Conservation (phyloP, 768 basidiomycete species). For the Auricularia sp. region DNA sequence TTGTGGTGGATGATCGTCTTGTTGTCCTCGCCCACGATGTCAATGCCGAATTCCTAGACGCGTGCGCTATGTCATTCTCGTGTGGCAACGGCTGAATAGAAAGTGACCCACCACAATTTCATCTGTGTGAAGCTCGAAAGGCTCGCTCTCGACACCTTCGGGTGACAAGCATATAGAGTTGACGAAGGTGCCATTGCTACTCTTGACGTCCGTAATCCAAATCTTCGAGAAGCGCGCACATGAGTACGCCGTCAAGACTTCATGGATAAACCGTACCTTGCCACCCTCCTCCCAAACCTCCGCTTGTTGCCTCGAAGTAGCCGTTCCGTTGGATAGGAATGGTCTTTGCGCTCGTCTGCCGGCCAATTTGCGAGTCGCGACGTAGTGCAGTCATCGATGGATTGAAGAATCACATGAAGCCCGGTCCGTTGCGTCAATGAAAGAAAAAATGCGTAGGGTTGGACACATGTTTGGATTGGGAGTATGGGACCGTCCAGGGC, state of each 20-base stretch:
- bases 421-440: too few species aligned
- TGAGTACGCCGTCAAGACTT: neutral
- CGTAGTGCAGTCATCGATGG: neutral
- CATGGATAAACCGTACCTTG: conserved; percentile 21
- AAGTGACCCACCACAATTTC: conserved; percentile 76
- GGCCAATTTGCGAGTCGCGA: conserved; percentile 54
- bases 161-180: conserved; percentile 85
- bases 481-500: too few species aligned
- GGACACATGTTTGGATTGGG: too few species aligned
- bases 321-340: conserved; percentile 85
- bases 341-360: conserved; percentile 94
- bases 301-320: conserved; percentile 57
- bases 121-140: conserved; percentile 87
- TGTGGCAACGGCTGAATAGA: too few species aligned
- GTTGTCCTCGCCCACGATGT: conserved; percentile 98
- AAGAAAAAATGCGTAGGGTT: too few species aligned
- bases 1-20: conserved; percentile 98
- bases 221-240: conserved; percentile 41
- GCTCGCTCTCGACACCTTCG: conserved; percentile 85
- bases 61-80: too few species aligned
- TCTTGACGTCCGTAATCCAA: conserved; percentile 97
- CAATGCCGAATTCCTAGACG: conserved; percentile 91
- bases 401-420: too few species aligned
- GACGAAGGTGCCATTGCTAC: conserved; percentile 78
- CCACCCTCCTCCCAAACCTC: conserved; percentile 37